Percentiles rank a stretch among this genome's conserved stretches.
phyloP scores from a whole-genome alignment of 441 rosid species.

The Erodium moschatum region DNA sequence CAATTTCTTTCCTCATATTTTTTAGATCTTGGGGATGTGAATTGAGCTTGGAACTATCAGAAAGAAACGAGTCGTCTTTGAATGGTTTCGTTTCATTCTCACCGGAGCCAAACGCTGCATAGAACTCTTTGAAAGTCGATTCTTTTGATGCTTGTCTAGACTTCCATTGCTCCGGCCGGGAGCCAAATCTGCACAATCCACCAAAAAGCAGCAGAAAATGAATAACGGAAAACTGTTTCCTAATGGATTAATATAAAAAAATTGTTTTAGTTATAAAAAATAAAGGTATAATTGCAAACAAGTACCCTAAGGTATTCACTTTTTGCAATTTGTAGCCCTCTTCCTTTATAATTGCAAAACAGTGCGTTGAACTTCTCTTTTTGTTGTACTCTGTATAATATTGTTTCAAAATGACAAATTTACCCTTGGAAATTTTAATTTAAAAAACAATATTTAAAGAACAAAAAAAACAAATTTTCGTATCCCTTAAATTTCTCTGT shows the following conservation, averaged over 20 bases:
- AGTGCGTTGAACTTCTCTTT: too few relatives aligned
- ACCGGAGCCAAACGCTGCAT: slow-evolving; percentile 48
- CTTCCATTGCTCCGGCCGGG: slow-evolving; percentile 67
- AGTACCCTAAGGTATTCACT: not conserved
- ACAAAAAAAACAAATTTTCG: too few relatives aligned
- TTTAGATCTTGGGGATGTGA: slow-evolving; percentile 31
- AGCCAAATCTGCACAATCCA: slow-evolving; percentile 41
- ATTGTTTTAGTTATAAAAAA: too few relatives aligned
- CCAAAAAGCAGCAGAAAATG: slow-evolving; percentile 11
- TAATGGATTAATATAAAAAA: too few relatives aligned
- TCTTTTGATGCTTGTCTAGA: slow-evolving; percentile 71
- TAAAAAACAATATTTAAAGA: too few relatives aligned
- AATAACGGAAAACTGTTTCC: too few relatives aligned
- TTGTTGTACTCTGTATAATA: too few relatives aligned
- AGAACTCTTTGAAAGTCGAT: slow-evolving; percentile 53
- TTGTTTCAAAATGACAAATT: too few relatives aligned
- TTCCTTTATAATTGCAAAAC: too few relatives aligned
- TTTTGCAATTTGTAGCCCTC: too few relatives aligned
- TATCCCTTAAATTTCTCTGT: too few relatives aligned
- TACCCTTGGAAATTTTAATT: too few relatives aligned
- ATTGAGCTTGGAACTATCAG: slow-evolving; percentile 35
- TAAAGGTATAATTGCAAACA: slow-evolving; percentile 1
- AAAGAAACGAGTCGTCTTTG: slow-evolving; percentile 35
- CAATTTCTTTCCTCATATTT: slow-evolving; percentile 47
- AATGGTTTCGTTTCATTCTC: slow-evolving; percentile 29